These are phyloP conservation scores for Colletotrichum sublineola DNA, from an alignment of 2,329 filamentous ascomycete genomes.

Conservation along the genomic window DNA sequence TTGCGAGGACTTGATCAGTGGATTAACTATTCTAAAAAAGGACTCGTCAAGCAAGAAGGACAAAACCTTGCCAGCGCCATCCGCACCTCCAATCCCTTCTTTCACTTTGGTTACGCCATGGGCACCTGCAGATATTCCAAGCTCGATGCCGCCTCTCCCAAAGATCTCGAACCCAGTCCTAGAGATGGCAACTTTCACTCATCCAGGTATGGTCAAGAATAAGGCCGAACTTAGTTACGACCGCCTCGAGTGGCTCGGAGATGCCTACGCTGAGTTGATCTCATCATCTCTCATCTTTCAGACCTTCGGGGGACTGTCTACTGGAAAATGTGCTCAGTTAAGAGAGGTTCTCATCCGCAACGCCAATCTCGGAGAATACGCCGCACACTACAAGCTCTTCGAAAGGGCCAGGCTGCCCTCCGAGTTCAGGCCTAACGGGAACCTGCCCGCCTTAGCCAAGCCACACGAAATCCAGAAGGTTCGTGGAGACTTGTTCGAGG, in stretches of 20 bases:
- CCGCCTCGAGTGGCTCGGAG: conserved; percentile 88
- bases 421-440: conserved; percentile 53
- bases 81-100: conserved; percentile 31
- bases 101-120: conserved; percentile 57
- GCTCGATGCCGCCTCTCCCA: conserved; percentile 70
- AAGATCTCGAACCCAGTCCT: conserved; percentile 70
- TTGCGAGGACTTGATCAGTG: too few species aligned
- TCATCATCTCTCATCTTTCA: conserved; percentile 81
- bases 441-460: conserved; percentile 55
- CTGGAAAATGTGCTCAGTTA: conserved; percentile 80
- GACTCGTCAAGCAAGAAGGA: not conserved
- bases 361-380: conserved; percentile 78
- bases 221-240: conserved; percentile 75
- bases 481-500: conserved; percentile 89
- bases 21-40: conserved; percentile 7
- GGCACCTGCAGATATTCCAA: conserved; percentile 63
- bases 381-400: conserved; percentile 78
- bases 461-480: conserved; percentile 73
- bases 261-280: conserved; percentile 85
- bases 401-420: conserved; percentile 70
- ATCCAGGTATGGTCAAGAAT: conserved; percentile 62
- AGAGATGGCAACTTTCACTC: conserved; percentile 75
- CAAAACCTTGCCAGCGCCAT: not conserved
- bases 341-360: conserved; percentile 88
- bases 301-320: conserved; percentile 74